A percentile compares a stretch with the other conserved stretches of the same genome.
Evolutionary conservation across 1,139 yeast species (phyloP).

Genomic region (Spencermartinsiella ligniputridi): DNA sequence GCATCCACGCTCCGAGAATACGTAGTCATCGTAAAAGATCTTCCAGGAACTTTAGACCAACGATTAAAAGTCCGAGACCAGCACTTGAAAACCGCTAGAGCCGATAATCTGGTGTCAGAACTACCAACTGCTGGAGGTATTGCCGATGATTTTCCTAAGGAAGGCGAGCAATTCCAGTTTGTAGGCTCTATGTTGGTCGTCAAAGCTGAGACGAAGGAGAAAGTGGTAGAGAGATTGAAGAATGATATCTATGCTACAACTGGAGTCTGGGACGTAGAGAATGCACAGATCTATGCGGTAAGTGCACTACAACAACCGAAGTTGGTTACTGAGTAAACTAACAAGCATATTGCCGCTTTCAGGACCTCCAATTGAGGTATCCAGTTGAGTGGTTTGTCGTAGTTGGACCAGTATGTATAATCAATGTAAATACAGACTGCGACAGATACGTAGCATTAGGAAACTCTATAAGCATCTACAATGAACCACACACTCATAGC

Average conservation of each 20-base stretch:
- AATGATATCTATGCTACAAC: conserved; percentile 57
- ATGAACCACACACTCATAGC: no score
- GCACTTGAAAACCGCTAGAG: conserved; percentile 56
- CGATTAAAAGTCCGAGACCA: conserved; percentile 44
- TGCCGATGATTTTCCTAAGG: conserved; percentile 36
- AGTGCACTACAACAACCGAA: conserved; percentile 12
- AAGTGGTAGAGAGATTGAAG: conserved; percentile 58
- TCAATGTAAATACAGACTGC: no score
- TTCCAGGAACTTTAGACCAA: conserved; percentile 57
- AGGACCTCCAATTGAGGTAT: neutral
- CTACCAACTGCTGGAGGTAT: conserved; percentile 49
- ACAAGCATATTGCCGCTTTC: neutral
- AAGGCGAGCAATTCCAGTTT: conserved; percentile 47
- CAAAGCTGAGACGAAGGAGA: conserved; percentile 58
- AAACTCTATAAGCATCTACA: no score
- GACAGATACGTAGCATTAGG: no score
- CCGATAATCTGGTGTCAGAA: conserved; percentile 47
- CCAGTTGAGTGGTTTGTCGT: neutral
- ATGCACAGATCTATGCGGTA: conserved; percentile 55
- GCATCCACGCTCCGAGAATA: conserved; percentile 13
- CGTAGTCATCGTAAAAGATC: conserved; percentile 61
- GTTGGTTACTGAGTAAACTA: neutral
- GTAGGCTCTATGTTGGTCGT: conserved; percentile 69
- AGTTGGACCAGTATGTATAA: neutral
- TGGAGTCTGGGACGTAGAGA: conserved; percentile 75